Conservation (phyloP, 1,284 basidiomycete species). For the Ceratobasidium sp. region DNA sequence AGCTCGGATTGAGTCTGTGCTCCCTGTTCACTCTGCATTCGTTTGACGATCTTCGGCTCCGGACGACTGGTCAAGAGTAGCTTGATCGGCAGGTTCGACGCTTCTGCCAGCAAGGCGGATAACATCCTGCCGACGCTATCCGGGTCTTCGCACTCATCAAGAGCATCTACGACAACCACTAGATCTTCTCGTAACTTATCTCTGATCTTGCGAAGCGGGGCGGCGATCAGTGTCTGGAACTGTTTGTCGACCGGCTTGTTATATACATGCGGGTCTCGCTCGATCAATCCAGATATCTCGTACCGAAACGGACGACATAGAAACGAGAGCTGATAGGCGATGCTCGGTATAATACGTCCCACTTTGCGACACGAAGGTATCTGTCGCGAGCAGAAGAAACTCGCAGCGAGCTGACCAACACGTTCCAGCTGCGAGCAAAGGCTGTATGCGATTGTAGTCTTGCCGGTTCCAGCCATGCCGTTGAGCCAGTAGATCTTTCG, state of each 20-base stretch:
- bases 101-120: background rate
- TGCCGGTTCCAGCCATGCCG: constrained; percentile 35
- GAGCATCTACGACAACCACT: constrained; percentile 17
- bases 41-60: background rate
- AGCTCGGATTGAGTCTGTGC: background rate
- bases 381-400: constrained; percentile 30
- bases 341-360: background rate
- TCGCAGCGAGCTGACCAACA: background rate
- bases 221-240: constrained; percentile 5
- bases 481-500: constrained; percentile 19
- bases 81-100: background rate
- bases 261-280: background rate
- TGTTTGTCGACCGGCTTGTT: background rate
- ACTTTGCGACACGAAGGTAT: constrained; percentile 10
- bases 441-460: constrained; percentile 22
- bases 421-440: constrained; percentile 6
- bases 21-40: background rate
- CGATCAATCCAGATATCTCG: background rate
- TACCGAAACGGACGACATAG: background rate
- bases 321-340: constrained; percentile 25
- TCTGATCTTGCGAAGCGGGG: background rate
- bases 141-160: constrained; percentile 30
- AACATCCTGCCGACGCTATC: background rate
- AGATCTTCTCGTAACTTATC: background rate
- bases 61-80: constrained; percentile 16